phyloP scores from a whole-genome alignment of 495 filamentous ascomycete genomes.

The Penicillium pulvis region DNA sequence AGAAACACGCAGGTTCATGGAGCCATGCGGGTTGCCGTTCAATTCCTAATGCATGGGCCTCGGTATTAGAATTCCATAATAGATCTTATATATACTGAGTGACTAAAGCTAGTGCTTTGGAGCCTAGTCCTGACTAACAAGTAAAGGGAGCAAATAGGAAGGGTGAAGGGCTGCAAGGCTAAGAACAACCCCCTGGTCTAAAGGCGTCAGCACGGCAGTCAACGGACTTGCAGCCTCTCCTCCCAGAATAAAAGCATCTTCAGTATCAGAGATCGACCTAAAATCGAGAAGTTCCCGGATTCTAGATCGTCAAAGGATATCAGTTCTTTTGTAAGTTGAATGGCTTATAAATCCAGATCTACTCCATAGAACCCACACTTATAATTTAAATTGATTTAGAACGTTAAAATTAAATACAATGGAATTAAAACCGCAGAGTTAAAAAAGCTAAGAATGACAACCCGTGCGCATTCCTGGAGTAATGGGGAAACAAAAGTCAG shows the following conservation, averaged over 20 bases:
- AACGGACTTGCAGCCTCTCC: conserved; percentile 16
- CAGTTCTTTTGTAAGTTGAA: not conserved
- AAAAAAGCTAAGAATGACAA: not conserved
- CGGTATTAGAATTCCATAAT: not conserved
- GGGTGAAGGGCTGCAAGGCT: not conserved
- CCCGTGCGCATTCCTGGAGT: not conserved
- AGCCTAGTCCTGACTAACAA: not conserved
- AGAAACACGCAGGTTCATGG: conserved; percentile 17
- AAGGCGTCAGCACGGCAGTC: conserved; percentile 3
- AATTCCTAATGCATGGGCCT: conserved; percentile 6
- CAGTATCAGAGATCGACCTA: not conserved
- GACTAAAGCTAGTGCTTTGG: not conserved
- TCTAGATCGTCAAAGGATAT: not conserved
- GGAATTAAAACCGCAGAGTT: not conserved
- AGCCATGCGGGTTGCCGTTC: conserved; percentile 21
- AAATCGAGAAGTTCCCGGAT: not conserved
- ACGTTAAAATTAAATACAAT: not conserved
- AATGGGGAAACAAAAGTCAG: not conserved
- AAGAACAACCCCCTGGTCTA: conserved; percentile 2
- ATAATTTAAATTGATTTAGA: not conserved
- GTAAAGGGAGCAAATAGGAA: not conserved
- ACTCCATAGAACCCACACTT: not conserved
- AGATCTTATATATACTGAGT: not conserved
- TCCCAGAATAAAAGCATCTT: conserved; percentile 7
- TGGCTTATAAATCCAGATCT: not conserved